Evolutionary conservation across 108 stramenopile species (phyloP).

Genomic region (Phaeodactylum tricornutum): DNA sequence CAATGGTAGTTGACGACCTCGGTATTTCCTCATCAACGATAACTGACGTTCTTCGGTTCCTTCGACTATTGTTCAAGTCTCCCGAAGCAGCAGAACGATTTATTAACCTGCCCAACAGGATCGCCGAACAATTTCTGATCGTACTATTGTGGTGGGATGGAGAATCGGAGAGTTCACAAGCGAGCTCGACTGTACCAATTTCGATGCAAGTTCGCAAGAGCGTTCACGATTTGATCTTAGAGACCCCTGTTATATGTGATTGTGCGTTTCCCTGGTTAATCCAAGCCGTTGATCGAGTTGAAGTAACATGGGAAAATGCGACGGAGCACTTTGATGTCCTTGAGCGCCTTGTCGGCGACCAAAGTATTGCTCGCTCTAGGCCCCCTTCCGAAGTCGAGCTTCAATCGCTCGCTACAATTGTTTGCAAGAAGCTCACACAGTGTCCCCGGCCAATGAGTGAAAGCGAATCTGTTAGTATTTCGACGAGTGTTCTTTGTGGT

Average conservation of each 20-base stretch:
- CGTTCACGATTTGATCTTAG: constrained; percentile 61
- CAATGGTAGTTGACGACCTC: constrained; percentile 63
- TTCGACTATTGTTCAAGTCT: constrained; percentile 56
- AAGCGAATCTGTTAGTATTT: constrained; percentile 31
- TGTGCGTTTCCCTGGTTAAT: constrained; percentile 74
- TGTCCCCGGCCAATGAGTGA: constrained; percentile 53
- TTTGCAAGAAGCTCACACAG: constrained; percentile 69
- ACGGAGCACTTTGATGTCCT: constrained; percentile 72
- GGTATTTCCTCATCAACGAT: constrained; percentile 66
- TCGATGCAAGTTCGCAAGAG: constrained; percentile 50
- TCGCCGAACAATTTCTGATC: constrained; percentile 68
- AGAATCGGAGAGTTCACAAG: constrained; percentile 16
- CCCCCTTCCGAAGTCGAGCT: constrained; percentile 27
- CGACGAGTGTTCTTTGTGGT: constrained; percentile 76
- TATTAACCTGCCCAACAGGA: constrained; percentile 38
- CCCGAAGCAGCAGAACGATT: constrained; percentile 42
- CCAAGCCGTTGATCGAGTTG: constrained; percentile 43
- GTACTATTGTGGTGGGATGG: constrained; percentile 69
- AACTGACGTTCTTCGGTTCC: constrained; percentile 58
- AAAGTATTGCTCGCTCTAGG: constrained; percentile 4
- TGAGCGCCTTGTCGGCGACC: constrained; percentile 41
- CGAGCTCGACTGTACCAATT: constrained; percentile 27
- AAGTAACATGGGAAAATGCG: constrained; percentile 51
- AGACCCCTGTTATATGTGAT: constrained; percentile 46
- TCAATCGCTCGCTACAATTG: constrained; percentile 47